Conservation (phyloP, 2,329 filamentous ascomycete species). For the Aureobasidium sp. region DNA sequence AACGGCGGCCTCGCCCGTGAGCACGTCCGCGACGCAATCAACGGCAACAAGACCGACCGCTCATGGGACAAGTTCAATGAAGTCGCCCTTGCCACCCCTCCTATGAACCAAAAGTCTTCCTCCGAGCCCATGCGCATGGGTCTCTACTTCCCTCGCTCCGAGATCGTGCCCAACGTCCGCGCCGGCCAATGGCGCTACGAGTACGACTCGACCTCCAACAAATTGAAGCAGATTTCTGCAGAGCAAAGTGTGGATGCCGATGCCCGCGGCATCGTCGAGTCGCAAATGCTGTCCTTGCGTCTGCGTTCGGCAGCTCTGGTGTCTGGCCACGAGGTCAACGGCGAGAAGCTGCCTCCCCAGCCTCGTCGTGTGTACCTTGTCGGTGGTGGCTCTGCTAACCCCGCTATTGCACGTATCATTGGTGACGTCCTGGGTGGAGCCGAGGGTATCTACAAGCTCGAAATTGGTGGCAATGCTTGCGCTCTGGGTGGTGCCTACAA, state of each 20-base stretch:
- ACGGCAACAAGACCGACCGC: conserved; percentile 38
- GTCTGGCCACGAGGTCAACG: conserved; percentile 31
- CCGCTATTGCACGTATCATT: conserved; percentile 74
- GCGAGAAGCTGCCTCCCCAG: conserved; percentile 60
- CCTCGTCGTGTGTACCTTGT: conserved; percentile 89
- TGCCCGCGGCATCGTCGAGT: conserved; percentile 81
- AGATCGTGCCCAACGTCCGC: conserved; percentile 87
- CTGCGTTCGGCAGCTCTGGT: conserved; percentile 76
- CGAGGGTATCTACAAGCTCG: conserved; percentile 87
- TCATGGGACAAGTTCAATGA: conserved; percentile 77
- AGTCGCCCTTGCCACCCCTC: conserved; percentile 56
- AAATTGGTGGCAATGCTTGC: conserved; percentile 92
- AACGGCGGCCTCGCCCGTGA: conserved; percentile 93
- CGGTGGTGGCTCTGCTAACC: conserved; percentile 82
- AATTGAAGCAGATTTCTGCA: conserved; percentile 28
- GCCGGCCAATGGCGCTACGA: conserved; percentile 82
- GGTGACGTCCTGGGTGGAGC: conserved; percentile 81
- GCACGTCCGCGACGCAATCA: conserved; percentile 73
- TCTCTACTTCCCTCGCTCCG: conserved; percentile 89
- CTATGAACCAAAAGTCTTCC: conserved; percentile 52
- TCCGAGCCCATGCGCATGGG: conserved; percentile 67
- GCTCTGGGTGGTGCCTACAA: conserved; percentile 92
- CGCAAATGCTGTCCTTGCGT: conserved; percentile 85
- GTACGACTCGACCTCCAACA: conserved; percentile 41
- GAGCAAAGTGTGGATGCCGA: conserved; percentile 55